Evolutionary conservation across 176 grass and related monocot species (phyloP), one percentile per base, ranked within the genome.

Genomic region (Carex myosuroides): DNA sequence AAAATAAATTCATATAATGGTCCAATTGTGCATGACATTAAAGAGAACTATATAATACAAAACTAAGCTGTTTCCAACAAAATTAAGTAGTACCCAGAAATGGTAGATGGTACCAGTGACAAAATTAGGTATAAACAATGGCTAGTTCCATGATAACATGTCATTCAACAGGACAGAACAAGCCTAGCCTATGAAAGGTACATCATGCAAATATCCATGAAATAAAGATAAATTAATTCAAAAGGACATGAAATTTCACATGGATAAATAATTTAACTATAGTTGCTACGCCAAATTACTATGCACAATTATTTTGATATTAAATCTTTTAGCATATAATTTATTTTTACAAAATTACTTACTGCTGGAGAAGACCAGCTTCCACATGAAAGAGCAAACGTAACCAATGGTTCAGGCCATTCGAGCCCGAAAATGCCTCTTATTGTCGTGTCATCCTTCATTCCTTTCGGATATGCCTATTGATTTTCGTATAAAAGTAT

Each of bases 361-460:
- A 98, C 97, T n/a, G 90, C 91, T 5, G 97, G 97, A 48, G 97
- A 99, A 46, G 97, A 99, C 91, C 91, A 92, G 83, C 97, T 99
- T 0, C 97, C 97, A 65, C 97, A 96, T 24, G 97, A 96, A 37
- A 99, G 91, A 24, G 93, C 97, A 59, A 96, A 99, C 14, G 93
- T 96, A 64, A 99, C 97, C 21, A 96, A 79, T 17, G 97, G 97
- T 55, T 99, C 97, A 17, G 93, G 91, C 97, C 93, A 99, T 84
- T 99, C 97, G 85, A 99, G 85, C 63, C 89, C 97, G 70, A 91
- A 88, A 29, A 84, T 74, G 32, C 85, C 88, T 13, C 88, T 70
- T 79, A 76, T 81, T 58, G 85, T 26, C 81, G 65, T 72, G 66
- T 89, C 89, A 41, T 82, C 88, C 71, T 83, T 90, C 24, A 82